Evolutionary conservation across 257 asterid species (phyloP), one percentile per base, ranked within the genome.

Genomic region (Gentiana dahurica): DNA sequence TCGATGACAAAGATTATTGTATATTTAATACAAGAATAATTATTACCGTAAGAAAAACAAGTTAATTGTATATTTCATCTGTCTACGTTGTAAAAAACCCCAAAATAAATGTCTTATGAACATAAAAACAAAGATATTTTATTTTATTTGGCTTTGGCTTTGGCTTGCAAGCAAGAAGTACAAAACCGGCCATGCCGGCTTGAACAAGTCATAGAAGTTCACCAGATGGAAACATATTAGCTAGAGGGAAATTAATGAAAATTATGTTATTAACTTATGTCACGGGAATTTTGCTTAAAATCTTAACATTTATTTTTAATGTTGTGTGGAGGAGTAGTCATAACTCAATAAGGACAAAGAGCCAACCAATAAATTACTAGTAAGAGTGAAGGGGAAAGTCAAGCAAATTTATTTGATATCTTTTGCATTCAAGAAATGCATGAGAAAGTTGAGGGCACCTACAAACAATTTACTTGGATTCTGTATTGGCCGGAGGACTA

Each of bases 181-280:
- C 57, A 24, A 35, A 34, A 82, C 82, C 79, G 84, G 82, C 87
- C 64, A 46, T 49, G 87, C 81, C 82, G 78, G 81, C 77, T 58
- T 36, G 52, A n/a, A 34, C 53, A 7, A 43, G 54, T 57, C 58
- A 44, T 36, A 34, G 10, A 24, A 6, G 3, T 32, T 53, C 45
- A 54, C 68, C 75, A 75, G 44, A 59, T 76, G 83, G 73, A 69
- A 34, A 41, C 55, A 13, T 3, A 58, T 47, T 37, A 12, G 57
- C 24, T 24, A 24, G 24, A 24, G 24, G 59, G 49, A 67, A 43
- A 59, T 55, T 49, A 34, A 33, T 15, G 15, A 35, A 49, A 53
- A 10, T 12, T 12, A 41, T 55, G 32, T 59, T 32, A 73, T 54
- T 83, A 64, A 83, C 77, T 69, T 57, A 62, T 10, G 51, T 83